Evolutionary conservation across 169 alveolate genomes (phyloP).

Genomic region (Plasmodium cynomolgi): DNA sequence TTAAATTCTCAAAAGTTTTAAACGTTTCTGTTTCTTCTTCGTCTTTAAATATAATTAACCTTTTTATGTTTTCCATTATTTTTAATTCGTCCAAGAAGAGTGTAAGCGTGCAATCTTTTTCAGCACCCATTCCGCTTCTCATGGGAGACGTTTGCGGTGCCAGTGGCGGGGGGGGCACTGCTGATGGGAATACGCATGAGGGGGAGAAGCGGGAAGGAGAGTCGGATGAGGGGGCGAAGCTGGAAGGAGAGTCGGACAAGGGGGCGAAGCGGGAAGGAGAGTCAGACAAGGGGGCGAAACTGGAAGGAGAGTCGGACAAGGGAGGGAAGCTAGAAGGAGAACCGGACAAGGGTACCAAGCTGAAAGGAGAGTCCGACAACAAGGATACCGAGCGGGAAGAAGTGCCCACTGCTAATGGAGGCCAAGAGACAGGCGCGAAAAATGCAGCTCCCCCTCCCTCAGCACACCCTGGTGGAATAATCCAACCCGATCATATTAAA

Average conservation of each 20-base stretch:
- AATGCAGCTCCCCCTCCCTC: background rate
- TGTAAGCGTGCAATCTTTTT: constrained; percentile 69
- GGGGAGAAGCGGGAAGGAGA: background rate
- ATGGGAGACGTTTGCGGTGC: constrained; percentile 53
- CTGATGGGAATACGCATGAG: background rate
- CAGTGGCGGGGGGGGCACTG: background rate
- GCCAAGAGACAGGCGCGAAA: background rate
- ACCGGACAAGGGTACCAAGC: background rate
- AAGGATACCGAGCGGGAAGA: background rate
- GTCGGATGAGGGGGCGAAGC: background rate
- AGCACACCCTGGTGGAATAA: background rate
- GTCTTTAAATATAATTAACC: constrained; percentile 60
- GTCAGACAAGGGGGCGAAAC: too few species aligned
- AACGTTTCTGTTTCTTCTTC: constrained; percentile 67
- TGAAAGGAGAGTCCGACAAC: background rate
- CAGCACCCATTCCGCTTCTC: constrained; percentile 57
- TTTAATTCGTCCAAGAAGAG: constrained; percentile 46
- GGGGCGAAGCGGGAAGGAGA: background rate
- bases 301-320: background rate
- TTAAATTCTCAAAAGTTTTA: constrained; percentile 58
- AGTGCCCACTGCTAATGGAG: background rate
- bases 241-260: background rate
- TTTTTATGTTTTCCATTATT: constrained; percentile 48
- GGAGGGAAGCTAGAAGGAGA: too few species aligned
- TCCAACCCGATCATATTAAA: background rate